Percentiles rank a stretch among this genome's conserved stretches.
These are phyloP conservation scores for Phytophthora idaei DNA, from an alignment of 352 stramenopile genomes.

Conservation along the genomic window DNA sequence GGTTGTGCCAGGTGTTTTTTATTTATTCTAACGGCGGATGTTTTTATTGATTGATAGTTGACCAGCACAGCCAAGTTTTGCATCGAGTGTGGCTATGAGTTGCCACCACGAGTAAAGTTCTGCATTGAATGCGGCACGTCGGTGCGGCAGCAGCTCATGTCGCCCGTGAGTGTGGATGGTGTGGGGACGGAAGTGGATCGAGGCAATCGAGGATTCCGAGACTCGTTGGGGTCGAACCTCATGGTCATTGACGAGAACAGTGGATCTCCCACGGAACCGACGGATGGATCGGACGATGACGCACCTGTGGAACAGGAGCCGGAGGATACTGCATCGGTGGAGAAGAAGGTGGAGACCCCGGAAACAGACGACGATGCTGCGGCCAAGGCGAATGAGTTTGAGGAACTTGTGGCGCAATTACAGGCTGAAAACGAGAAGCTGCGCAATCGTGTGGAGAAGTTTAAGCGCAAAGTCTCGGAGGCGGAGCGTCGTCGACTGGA, in stretches of 20 bases:
- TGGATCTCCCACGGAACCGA: slow-evolving; percentile 56
- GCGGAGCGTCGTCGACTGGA: slow-evolving; percentile 58
- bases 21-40: slow-evolving; percentile 15
- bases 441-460: slow-evolving; percentile 70
- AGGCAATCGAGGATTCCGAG: slow-evolving; percentile 46
- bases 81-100: slow-evolving; percentile 85
- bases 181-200: slow-evolving; percentile 37
- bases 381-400: slow-evolving; percentile 34
- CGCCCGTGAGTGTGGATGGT: slow-evolving; percentile 45
- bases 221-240: slow-evolving; percentile 51
- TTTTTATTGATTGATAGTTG: slow-evolving; percentile 41
- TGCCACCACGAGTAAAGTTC: slow-evolving; percentile 81
- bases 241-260: slow-evolving; percentile 81
- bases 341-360: slow-evolving; percentile 28
- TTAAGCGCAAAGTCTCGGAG: slow-evolving; percentile 71
- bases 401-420: slow-evolving; percentile 54
- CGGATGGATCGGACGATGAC: slow-evolving; percentile 67
- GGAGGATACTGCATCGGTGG: slow-evolving; percentile 39
- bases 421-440: slow-evolving; percentile 84
- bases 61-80: slow-evolving; percentile 78
- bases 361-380: slow-evolving; percentile 35
- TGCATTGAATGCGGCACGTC: slow-evolving; percentile 87
- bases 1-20: slow-evolving; percentile 17
- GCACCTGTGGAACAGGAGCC: slow-evolving; percentile 36
- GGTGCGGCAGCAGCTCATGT: slow-evolving; percentile 60